Conservation (phyloP, 305 asterid species). For the Rubia peregrina region DNA sequence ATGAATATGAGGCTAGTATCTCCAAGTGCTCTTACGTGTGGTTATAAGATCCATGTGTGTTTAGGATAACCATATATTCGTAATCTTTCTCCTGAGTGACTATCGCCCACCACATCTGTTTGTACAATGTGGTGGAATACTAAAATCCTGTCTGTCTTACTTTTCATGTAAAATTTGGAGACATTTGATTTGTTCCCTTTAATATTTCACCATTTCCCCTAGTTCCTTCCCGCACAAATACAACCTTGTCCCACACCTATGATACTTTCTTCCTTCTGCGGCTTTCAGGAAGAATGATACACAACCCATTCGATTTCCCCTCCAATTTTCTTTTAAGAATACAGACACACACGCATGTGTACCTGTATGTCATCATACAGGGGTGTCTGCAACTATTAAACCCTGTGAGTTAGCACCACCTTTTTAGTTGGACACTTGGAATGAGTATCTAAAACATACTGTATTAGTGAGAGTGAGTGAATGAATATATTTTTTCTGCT, state of each 20-base stretch:
- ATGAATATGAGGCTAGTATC: background rate
- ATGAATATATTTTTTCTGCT: too few species aligned
- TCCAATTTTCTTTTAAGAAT: background rate
- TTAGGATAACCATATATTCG: background rate
- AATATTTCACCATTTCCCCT: background rate
- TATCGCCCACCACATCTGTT: too few species aligned
- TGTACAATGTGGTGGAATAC: background rate
- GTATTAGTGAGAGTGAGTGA: background rate
- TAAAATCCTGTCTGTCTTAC: background rate
- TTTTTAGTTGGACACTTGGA: too few species aligned
- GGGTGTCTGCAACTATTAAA: background rate
- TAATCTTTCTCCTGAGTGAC: background rate
- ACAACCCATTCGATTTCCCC: background rate
- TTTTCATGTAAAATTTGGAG: background rate
- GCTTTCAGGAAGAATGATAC: too few species aligned
- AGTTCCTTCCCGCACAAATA: background rate
- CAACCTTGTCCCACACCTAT: background rate
- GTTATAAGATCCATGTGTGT: too few species aligned
- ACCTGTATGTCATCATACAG: too few species aligned
- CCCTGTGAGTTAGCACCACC: background rate
- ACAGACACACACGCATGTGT: too few species aligned
- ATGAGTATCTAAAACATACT: background rate
- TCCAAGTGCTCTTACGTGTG: background rate
- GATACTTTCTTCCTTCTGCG: background rate
- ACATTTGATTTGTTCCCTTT: background rate